These are phyloP conservation scores for Sporothrix brunneoviolacea DNA, from an alignment of 2,329 filamentous ascomycete species.

Conservation along the genomic window DNA sequence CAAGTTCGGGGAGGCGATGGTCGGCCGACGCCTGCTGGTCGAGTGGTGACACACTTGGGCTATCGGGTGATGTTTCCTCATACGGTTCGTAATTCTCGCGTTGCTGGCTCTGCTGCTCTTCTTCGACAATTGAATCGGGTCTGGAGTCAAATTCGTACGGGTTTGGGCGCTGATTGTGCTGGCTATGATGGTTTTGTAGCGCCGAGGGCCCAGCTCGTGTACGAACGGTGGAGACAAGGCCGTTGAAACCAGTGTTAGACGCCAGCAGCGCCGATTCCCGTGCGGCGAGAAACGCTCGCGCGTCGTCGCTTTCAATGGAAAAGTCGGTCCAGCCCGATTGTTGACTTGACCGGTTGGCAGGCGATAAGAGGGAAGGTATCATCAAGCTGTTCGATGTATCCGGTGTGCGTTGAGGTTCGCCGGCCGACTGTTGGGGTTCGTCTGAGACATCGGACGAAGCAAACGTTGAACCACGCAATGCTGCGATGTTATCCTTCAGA, in stretches of 20 bases:
- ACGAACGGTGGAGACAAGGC: constrained; percentile 5
- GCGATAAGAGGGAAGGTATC: constrained; percentile 38
- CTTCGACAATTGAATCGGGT: constrained; percentile 23
- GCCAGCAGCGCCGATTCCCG: constrained; percentile 4
- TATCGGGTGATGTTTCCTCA: constrained; percentile 16
- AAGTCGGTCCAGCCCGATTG: constrained; percentile 56
- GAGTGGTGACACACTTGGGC: constrained; percentile 27
- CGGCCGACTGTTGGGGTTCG: constrained; percentile 21
- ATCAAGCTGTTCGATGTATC: constrained; percentile 40
- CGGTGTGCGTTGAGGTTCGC: constrained; percentile 26
- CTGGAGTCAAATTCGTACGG: constrained; percentile 21
- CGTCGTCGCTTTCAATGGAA: constrained; percentile 47
- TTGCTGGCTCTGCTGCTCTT: not conserved
- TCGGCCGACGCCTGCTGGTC: no score
- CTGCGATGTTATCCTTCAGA: constrained; percentile 28
- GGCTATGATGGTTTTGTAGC: not conserved
- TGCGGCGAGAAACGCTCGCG: constrained; percentile 23
- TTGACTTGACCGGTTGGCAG: constrained; percentile 44
- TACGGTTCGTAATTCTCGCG: not conserved
- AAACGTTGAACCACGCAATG: constrained; percentile 28
- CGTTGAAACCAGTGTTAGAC: not conserved
- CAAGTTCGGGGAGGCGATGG: constrained; percentile 46
- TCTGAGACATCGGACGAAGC: constrained; percentile 27
- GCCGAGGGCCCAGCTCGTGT: constrained; percentile 1
- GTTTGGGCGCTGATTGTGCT: not conserved